A percentile compares a stretch with the other conserved stretches of the same genome.
These are phyloP conservation scores for Globisporangium carolinianum DNA, from an alignment of 352 stramenopile genomes.

Conservation along the genomic window DNA sequence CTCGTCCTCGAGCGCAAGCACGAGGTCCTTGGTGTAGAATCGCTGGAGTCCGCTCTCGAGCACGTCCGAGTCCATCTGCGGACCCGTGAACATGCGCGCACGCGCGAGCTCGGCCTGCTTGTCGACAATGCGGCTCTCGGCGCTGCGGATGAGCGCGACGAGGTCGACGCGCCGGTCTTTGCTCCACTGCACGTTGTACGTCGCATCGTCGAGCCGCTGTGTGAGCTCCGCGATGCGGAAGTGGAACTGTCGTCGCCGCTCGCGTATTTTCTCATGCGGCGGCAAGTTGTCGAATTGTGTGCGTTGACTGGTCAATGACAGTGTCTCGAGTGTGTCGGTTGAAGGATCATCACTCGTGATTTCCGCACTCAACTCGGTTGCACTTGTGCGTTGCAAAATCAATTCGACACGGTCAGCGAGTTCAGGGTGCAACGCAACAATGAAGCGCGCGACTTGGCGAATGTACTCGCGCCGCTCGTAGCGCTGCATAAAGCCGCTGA, in stretches of 20 bases:
- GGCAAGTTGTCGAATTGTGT: slow-evolving; percentile 39
- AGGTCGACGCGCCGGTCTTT: slow-evolving; percentile 61
- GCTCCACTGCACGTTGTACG: slow-evolving; percentile 80
- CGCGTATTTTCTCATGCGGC: slow-evolving; percentile 37
- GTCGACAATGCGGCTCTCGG: slow-evolving; percentile 63
- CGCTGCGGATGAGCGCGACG: slow-evolving; percentile 55
- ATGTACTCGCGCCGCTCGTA: slow-evolving; percentile 74
- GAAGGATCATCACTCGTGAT: background rate
- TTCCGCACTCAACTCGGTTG: too few relatives aligned
- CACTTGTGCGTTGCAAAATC: slow-evolving; percentile 26
- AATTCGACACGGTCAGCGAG: slow-evolving; percentile 38
- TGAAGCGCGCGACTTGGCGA: slow-evolving; percentile 52
- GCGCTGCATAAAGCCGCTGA: slow-evolving; percentile 78
- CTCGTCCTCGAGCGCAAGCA: slow-evolving; percentile 70
- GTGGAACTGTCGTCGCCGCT: slow-evolving; percentile 66
- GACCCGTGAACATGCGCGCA: slow-evolving; percentile 52
- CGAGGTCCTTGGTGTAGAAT: slow-evolving; percentile 73
- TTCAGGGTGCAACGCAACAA: slow-evolving; percentile 44
- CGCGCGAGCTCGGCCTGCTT: slow-evolving; percentile 76
- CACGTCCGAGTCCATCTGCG: slow-evolving; percentile 77
- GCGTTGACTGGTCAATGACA: background rate
- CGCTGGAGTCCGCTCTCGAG: slow-evolving; percentile 61
- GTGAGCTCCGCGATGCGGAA: slow-evolving; percentile 62
- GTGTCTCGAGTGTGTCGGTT: background rate
- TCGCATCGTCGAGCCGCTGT: slow-evolving; percentile 40